These are phyloP conservation scores for Solanum habrochaites DNA, from an alignment of 257 asterid species.

Conservation along the genomic window DNA sequence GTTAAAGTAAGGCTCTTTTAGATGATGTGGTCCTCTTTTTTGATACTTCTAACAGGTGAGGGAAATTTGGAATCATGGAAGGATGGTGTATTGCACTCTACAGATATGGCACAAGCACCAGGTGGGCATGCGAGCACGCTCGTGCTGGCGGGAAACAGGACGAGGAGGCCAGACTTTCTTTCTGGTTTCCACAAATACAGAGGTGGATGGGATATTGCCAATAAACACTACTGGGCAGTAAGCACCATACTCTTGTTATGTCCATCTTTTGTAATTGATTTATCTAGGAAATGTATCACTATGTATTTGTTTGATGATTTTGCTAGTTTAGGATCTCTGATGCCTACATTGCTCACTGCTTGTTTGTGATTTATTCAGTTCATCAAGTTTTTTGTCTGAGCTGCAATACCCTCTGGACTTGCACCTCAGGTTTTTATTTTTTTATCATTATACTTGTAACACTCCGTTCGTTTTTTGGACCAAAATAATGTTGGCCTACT, in stretches of 20 bases:
- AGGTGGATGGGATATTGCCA: conserved; percentile 98
- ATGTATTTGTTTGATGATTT: background rate
- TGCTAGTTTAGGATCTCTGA: background rate
- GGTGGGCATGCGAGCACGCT: conserved; percentile 37
- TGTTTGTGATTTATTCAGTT: background rate
- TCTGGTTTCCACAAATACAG: conserved; percentile 58
- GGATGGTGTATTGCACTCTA: conserved; percentile 40
- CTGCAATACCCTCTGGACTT: background rate
- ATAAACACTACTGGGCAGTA: conserved; percentile 93
- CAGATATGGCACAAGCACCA: conserved; percentile 49
- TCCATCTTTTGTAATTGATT: background rate
- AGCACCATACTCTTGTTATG: conserved; percentile 9
- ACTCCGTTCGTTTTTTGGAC: background rate
- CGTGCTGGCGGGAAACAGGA: conserved; percentile 71
- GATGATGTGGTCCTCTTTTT: background rate
- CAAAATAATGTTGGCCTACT: background rate
- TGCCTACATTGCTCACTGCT: background rate
- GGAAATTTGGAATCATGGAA: conserved; percentile 62
- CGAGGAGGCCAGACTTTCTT: conserved; percentile 76
- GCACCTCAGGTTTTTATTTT: background rate
- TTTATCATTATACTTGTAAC: background rate
- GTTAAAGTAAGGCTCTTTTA: background rate
- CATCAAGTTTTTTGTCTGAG: background rate
- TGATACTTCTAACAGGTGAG: conserved; percentile 30
- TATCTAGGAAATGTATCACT: background rate